phyloP scores from a whole-genome alignment of 371 early-diverging fungal species.

The Lichtheimia ramosa region DNA sequence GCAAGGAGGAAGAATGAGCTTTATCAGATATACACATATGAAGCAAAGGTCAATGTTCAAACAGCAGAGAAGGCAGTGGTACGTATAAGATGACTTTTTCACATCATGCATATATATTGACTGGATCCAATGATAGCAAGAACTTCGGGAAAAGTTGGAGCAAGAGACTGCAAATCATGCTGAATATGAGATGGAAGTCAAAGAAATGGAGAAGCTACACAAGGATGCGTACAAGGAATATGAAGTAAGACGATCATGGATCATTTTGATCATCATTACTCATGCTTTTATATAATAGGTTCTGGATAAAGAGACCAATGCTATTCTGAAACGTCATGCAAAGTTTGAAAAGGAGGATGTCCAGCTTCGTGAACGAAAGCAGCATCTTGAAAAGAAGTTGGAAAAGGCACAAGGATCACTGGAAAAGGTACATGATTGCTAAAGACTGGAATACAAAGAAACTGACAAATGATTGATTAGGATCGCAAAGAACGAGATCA shows the following conservation, averaged over 20 bases:
- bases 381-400: conserved; percentile 73
- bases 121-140: conserved; percentile 27
- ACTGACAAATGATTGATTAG: too few relatives aligned
- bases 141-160: conserved; percentile 52
- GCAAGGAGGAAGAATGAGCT: conserved; percentile 72
- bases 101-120: neutral
- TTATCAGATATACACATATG: conserved; percentile 69
- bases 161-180: conserved; percentile 16
- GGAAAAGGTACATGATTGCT: conserved; percentile 45
- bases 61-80: conserved; percentile 51
- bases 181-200: conserved; percentile 53
- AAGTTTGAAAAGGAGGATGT: conserved; percentile 82
- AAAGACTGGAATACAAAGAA: too few relatives aligned
- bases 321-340: conserved; percentile 59
- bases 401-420: conserved; percentile 67
- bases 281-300: conserved; percentile 22
- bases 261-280: too few relatives aligned
- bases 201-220: conserved; percentile 57
- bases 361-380: conserved; percentile 73
- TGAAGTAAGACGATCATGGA: conserved; percentile 37
- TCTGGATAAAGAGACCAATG: conserved; percentile 57
- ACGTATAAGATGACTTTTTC: conserved; percentile 14
- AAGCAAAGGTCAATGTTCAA: conserved; percentile 44
- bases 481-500: conserved; percentile 50
- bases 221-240: conserved; percentile 60